Percentiles rank a stretch among this genome's conserved stretches.
These are phyloP conservation scores for Podospora conica DNA, from an alignment of 495 filamentous ascomycete genomes.

Conservation along the genomic window DNA sequence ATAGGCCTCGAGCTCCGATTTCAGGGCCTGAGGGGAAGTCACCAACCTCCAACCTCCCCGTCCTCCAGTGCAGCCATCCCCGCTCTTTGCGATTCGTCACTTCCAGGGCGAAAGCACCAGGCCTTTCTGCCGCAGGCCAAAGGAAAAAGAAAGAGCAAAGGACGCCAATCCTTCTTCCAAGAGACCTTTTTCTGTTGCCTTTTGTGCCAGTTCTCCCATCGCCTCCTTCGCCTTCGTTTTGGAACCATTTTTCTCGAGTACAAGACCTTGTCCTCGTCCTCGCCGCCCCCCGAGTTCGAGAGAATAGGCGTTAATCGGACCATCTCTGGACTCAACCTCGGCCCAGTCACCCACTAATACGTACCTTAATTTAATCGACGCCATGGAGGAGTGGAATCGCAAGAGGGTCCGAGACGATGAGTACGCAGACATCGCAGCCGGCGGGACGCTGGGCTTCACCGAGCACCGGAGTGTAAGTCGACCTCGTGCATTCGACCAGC, in stretches of 20 bases:
- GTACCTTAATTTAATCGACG: background rate
- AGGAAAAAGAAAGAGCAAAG: slow-evolving; percentile 2
- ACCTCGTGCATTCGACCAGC: background rate
- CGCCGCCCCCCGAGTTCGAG: background rate
- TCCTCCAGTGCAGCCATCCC: slow-evolving; percentile 6
- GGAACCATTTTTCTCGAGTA: background rate
- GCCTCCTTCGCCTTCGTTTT: background rate
- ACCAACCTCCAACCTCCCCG: slow-evolving; percentile 3
- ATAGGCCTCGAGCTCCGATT: background rate
- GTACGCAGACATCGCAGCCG: slow-evolving; percentile 18
- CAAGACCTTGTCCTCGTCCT: background rate
- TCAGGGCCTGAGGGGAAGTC: background rate
- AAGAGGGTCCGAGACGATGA: slow-evolving; percentile 34
- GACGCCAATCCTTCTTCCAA: background rate
- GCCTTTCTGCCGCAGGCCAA: slow-evolving; percentile 7
- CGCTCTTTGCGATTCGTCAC: slow-evolving; percentile 5
- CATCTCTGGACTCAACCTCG: background rate
- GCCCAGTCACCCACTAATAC: background rate
- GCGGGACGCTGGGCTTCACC: slow-evolving; percentile 35
- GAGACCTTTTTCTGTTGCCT: background rate
- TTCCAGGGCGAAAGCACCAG: background rate
- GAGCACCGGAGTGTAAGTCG: slow-evolving; percentile 44
- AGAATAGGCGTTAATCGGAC: background rate
- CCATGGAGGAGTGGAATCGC: slow-evolving; percentile 17
- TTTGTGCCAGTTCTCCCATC: too few species aligned